A percentile compares a stretch with the other conserved stretches of the same genome.
phyloP scores from a whole-genome alignment of 2,329 filamentous ascomycete genomes.

The Epichloe aotearoae region DNA sequence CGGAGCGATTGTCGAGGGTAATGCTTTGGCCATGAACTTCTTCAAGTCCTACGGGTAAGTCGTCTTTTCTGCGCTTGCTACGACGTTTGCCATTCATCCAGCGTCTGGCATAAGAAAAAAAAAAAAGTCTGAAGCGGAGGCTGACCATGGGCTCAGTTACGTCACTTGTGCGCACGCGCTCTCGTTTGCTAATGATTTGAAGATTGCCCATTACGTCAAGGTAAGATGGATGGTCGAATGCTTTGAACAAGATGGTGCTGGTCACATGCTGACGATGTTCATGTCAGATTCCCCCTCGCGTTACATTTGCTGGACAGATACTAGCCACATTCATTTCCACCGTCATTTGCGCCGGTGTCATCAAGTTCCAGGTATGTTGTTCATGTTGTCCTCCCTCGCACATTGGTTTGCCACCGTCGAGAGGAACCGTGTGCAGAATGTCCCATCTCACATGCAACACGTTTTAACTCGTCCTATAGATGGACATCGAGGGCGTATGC shows the following conservation, averaged over 20 bases:
- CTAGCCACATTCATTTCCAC: slow-evolving; percentile 22
- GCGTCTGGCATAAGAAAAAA: too few species aligned
- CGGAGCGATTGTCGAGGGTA: slow-evolving; percentile 28
- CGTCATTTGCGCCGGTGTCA: slow-evolving; percentile 19
- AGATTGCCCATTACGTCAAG: slow-evolving; percentile 33
- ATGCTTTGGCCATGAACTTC: slow-evolving; percentile 32
- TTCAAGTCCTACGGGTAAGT: slow-evolving; percentile 28
- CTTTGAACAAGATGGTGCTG: too few species aligned
- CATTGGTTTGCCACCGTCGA: too few species aligned
- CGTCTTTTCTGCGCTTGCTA: background rate
- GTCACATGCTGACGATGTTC: too few species aligned
- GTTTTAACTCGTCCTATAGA: slow-evolving; percentile 4
- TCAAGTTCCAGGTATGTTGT: slow-evolving; percentile 23
- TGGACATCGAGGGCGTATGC: slow-evolving; percentile 24
- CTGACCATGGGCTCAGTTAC: slow-evolving; percentile 9
- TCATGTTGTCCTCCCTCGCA: background rate
- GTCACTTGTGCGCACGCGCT: slow-evolving; percentile 23
- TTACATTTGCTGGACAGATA: slow-evolving; percentile 23
- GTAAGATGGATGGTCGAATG: background rate
- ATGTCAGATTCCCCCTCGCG: slow-evolving; percentile 20
- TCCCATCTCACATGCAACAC: too few species aligned
- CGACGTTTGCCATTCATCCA: background rate
- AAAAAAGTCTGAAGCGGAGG: too few species aligned
- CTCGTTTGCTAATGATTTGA: slow-evolving; percentile 22
- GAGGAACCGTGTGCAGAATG: too few species aligned